phyloP scores from a whole-genome alignment of 768 basidiomycete species.

The Phanerochaete sordida region DNA sequence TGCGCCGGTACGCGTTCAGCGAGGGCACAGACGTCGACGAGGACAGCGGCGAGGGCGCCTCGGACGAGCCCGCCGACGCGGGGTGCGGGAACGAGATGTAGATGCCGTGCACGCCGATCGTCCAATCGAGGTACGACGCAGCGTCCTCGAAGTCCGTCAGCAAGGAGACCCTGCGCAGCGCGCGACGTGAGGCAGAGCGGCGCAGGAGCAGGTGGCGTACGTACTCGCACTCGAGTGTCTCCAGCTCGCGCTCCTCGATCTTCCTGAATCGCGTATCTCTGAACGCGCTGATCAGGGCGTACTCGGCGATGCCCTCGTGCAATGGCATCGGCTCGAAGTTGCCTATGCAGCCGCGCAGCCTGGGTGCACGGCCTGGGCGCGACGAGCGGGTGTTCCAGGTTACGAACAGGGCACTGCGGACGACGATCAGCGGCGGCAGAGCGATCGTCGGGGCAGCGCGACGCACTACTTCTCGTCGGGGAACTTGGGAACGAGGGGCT shows the following conservation, averaged over 20 bases:
- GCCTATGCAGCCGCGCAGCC: slow-evolving; percentile 92
- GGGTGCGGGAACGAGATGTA: slow-evolving; percentile 86
- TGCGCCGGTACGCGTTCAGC: slow-evolving; percentile 47
- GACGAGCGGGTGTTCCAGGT: slow-evolving; percentile 85
- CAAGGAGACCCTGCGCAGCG: slow-evolving; percentile 69
- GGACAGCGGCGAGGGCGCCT: slow-evolving; percentile 67
- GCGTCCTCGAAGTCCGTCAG: slow-evolving; percentile 92
- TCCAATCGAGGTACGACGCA: slow-evolving; percentile 88
- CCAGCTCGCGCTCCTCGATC: slow-evolving; percentile 75
- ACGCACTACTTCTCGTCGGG: slow-evolving; percentile 72
- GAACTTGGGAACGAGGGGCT: slow-evolving; percentile 61
- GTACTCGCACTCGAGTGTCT: slow-evolving; percentile 83
- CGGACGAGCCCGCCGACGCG: slow-evolving; percentile 46
- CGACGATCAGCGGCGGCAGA: neutral
- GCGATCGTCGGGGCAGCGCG: slow-evolving; percentile 23
- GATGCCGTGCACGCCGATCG: slow-evolving; percentile 88
- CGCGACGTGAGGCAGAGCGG: slow-evolving; percentile 1
- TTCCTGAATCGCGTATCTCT: slow-evolving; percentile 82
- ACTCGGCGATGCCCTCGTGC: slow-evolving; percentile 77
- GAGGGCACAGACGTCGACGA: slow-evolving; percentile 58
- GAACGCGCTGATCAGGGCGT: slow-evolving; percentile 90
- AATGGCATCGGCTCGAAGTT: slow-evolving; percentile 80
- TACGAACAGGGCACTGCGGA: slow-evolving; percentile 83
- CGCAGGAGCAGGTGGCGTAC: slow-evolving; percentile 26
- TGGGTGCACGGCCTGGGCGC: slow-evolving; percentile 54